A percentile compares a stretch with the other conserved stretches of the same genome.
Evolutionary conservation across 129 eudicot species (phyloP).

Genomic region (Sambucus nigra): DNA sequence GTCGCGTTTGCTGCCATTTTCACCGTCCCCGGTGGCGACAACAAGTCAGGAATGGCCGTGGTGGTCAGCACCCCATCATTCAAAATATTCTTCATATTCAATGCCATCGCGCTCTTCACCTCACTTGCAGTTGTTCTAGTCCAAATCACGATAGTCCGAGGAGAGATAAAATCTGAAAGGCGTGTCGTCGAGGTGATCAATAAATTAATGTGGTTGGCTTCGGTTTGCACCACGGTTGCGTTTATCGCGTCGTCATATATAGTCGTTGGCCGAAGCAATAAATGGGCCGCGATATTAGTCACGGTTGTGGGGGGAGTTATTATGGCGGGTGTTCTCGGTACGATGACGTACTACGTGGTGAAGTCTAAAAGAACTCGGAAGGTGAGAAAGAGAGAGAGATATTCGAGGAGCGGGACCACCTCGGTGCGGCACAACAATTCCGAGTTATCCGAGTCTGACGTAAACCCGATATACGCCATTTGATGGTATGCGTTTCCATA

Average conservation of each 20-base stretch:
- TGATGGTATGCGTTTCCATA: too few relatives aligned
- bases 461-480: constrained; percentile 57
- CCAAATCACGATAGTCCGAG: constrained; percentile 71
- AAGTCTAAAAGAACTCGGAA: constrained; percentile 47
- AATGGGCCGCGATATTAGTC: constrained; percentile 58
- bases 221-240: constrained; percentile 69
- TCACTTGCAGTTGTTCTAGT: constrained; percentile 70
- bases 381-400: constrained; percentile 47
- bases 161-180: constrained; percentile 62
- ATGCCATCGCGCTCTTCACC: constrained; percentile 58
- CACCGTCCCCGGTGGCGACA: constrained; percentile 58
- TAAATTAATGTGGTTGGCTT: constrained; percentile 78
- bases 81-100: constrained; percentile 46
- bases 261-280: constrained; percentile 45
- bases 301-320: constrained; percentile 46
- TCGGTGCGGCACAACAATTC: constrained; percentile 29
- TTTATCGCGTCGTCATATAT: constrained; percentile 60
- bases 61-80: constrained; percentile 26
- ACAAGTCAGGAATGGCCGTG: constrained; percentile 39
- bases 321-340: constrained; percentile 60
- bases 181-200: constrained; percentile 74
- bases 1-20: constrained; percentile 57
- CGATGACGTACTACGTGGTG: constrained; percentile 65
- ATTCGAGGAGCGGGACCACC: constrained; percentile 21
- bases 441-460: constrained; percentile 43